Conservation (phyloP, 345 rosid species). For the Anastatica hierochuntica region DNA sequence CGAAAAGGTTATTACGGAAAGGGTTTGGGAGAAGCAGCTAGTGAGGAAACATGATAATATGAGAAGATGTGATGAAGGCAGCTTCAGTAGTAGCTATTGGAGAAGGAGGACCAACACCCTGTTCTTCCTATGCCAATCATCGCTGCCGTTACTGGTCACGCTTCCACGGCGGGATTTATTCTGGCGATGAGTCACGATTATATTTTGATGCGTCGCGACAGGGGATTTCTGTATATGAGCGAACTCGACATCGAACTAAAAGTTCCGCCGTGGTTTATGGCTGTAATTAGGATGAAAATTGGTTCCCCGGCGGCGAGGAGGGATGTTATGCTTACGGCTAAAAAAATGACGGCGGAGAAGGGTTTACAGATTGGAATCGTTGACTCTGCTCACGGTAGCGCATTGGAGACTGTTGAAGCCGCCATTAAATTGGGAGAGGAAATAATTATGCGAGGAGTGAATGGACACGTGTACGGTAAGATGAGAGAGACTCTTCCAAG, state of each 20-base stretch:
- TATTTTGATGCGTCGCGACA: slow-evolving; percentile 47
- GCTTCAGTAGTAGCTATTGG: too few species aligned
- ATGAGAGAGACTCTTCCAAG: slow-evolving; percentile 32
- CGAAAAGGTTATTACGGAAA: too few species aligned
- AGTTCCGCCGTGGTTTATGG: slow-evolving; percentile 36
- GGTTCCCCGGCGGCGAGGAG: slow-evolving; percentile 34
- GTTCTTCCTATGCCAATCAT: slow-evolving; percentile 65
- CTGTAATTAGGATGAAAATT: slow-evolving; percentile 30
- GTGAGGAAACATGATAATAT: too few species aligned
- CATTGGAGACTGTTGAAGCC: slow-evolving; percentile 39
- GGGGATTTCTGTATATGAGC: slow-evolving; percentile 66
- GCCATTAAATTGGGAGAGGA: slow-evolving; percentile 39
- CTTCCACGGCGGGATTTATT: slow-evolving; percentile 54
- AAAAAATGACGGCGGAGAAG: slow-evolving; percentile 40
- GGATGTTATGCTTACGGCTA: slow-evolving; percentile 39
- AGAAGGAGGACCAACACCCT: too few species aligned
- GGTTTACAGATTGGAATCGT: slow-evolving; percentile 40
- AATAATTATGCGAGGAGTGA: slow-evolving; percentile 27
- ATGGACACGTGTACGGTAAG: slow-evolving; percentile 45
- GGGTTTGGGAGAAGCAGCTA: too few species aligned
- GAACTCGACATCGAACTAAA: slow-evolving; percentile 51
- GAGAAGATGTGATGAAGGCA: too few species aligned
- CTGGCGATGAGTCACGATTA: slow-evolving; percentile 62
- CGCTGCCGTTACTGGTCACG: slow-evolving; percentile 68
- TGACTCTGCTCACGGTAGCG: slow-evolving; percentile 41